Evolutionary conservation across 1,139 yeast genomes (phyloP).

Genomic region (Barnettozyma hawaiiensis): DNA sequence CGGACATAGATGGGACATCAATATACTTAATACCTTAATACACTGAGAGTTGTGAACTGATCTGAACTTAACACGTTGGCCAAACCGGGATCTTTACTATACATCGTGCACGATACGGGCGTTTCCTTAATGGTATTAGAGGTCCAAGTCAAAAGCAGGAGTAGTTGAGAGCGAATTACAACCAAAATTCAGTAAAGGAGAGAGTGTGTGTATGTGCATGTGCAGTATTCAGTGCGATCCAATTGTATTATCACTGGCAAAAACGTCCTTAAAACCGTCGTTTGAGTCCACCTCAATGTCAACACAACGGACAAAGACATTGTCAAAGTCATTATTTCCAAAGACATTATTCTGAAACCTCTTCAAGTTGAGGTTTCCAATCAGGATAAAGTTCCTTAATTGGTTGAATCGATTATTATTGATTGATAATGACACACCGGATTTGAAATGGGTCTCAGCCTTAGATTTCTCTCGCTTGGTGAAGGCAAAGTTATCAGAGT

Average conservation of each 20-base stretch:
- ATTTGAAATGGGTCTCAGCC: slow-evolving; percentile 4
- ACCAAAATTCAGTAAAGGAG: too few relatives aligned
- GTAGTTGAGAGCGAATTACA: too few relatives aligned
- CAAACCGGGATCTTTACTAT: too few relatives aligned
- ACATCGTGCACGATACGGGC: too few relatives aligned
- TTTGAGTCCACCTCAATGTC: slow-evolving; percentile 5
- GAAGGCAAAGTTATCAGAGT: slow-evolving; percentile 9
- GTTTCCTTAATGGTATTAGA: too few relatives aligned
- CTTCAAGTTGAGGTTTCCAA: slow-evolving; percentile 14
- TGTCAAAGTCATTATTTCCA: neutral
- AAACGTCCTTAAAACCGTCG: slow-evolving; percentile 1
- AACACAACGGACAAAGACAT: slow-evolving; percentile 7
- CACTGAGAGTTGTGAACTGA: too few relatives aligned
- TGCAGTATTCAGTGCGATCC: neutral
- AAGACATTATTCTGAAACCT: slow-evolving; percentile 9
- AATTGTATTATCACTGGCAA: neutral
- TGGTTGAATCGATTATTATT: slow-evolving; percentile 7
- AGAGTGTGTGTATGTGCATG: too few relatives aligned
- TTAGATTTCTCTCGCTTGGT: slow-evolving; percentile 1
- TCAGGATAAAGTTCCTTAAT: slow-evolving; percentile 10
- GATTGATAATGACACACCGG: slow-evolving; percentile 6
- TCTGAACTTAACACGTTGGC: too few relatives aligned
- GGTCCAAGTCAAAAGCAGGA: too few relatives aligned
- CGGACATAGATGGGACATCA: too few relatives aligned
- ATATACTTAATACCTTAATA: neutral